Conservation (phyloP, 2,329 filamentous ascomycete species). For the Akanthomyces uredinophilus region DNA sequence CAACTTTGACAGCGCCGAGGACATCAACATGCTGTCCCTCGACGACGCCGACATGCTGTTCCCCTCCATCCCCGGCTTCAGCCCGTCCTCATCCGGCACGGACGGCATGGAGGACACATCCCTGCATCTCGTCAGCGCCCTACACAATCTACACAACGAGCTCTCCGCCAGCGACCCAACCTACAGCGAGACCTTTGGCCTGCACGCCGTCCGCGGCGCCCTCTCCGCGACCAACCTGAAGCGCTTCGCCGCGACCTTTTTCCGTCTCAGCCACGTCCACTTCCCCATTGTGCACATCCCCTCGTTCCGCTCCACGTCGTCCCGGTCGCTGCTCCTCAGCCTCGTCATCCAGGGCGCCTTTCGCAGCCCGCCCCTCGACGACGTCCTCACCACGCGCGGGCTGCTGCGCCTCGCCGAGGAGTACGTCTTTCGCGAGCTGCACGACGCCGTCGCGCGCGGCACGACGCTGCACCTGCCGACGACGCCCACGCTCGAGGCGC, state of each 20-base stretch:
- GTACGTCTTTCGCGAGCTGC: slow-evolving; percentile 19
- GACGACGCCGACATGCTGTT: slow-evolving; percentile 11
- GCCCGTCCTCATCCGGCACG: not conserved
- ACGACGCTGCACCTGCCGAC: slow-evolving; percentile 4
- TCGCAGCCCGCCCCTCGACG: slow-evolving; percentile 18
- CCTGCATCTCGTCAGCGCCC: slow-evolving; percentile 10
- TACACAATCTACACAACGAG: slow-evolving; percentile 16
- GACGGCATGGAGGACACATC: slow-evolving; percentile 5
- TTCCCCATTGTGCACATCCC: slow-evolving; percentile 25
- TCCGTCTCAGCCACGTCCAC: slow-evolving; percentile 23
- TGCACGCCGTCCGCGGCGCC: slow-evolving; percentile 15
- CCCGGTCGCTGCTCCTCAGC: slow-evolving; percentile 17
- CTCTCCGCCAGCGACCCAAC: slow-evolving; percentile 15
- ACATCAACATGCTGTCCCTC: slow-evolving; percentile 4
- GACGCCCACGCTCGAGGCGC: slow-evolving; percentile 16
- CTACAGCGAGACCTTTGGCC: slow-evolving; percentile 17
- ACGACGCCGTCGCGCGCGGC: slow-evolving; percentile 2
- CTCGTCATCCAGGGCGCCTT: slow-evolving; percentile 19
- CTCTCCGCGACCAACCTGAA: slow-evolving; percentile 20
- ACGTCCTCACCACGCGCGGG: slow-evolving; percentile 15
- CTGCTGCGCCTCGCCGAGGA: slow-evolving; percentile 18
- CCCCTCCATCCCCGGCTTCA: not conserved
- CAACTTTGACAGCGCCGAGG: slow-evolving; percentile 2
- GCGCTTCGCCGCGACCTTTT: slow-evolving; percentile 21
- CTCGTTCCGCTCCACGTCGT: slow-evolving; percentile 19